These are phyloP conservation scores for Trichoderma sp. DNA, from an alignment of 2,329 filamentous ascomycete genomes.

Conservation along the genomic window DNA sequence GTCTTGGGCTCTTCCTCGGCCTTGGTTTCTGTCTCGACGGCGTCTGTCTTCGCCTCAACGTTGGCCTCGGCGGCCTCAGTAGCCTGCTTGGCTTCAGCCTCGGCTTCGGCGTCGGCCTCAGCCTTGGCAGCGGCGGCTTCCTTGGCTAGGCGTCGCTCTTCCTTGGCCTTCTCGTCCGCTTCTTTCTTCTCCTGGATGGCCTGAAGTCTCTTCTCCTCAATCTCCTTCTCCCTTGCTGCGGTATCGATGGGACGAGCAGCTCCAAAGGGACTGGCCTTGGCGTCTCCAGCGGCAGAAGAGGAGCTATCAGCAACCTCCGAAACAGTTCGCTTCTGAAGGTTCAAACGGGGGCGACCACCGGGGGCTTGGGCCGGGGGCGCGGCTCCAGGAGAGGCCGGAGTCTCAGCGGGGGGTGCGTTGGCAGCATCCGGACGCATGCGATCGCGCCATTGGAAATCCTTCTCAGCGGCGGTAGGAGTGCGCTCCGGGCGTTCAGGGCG, in stretches of 20 bases:
- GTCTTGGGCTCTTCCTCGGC: constrained; percentile 34
- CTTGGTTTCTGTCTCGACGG: constrained; percentile 34
- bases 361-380: constrained; percentile 47
- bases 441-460: constrained; percentile 88
- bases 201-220: constrained; percentile 82
- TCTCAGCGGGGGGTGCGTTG: constrained; percentile 62
- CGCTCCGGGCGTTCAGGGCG: constrained; percentile 54
- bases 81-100: constrained; percentile 35
- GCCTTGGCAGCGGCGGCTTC: constrained; percentile 53
- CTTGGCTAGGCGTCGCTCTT: constrained; percentile 64
- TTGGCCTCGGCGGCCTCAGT: constrained; percentile 34
- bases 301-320: constrained; percentile 62
- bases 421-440: constrained; percentile 82
- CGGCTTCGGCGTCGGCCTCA: constrained; percentile 43
- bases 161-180: constrained; percentile 80
- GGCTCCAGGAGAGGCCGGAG: constrained; percentile 71
- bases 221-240: constrained; percentile 79
- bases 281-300: constrained; percentile 56
- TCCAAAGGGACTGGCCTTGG: constrained; percentile 91
- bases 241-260: constrained; percentile 94
- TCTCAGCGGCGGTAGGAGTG: constrained; percentile 80
- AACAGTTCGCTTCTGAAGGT: constrained; percentile 88
- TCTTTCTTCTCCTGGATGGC: constrained; percentile 80
- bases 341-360: constrained; percentile 73
- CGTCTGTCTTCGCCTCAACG: constrained; percentile 32